phyloP scores from a whole-genome alignment of 1,139 yeast genomes.

The Yamadazyma jaroonii region DNA sequence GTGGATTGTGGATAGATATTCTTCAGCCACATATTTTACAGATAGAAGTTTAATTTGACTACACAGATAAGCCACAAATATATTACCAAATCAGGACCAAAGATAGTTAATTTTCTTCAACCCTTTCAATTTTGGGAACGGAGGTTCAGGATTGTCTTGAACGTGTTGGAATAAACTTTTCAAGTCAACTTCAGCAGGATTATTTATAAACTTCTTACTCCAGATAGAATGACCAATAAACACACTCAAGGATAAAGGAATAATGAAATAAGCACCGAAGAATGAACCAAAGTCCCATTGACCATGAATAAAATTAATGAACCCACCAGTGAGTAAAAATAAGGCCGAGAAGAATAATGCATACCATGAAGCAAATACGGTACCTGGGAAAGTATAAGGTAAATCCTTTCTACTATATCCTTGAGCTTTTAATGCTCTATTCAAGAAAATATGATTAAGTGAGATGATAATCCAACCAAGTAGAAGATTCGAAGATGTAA shows the following conservation, averaged over 20 bases:
- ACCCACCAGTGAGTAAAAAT: constrained; percentile 40
- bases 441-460: constrained; percentile 24
- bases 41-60: too few species aligned
- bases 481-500: constrained; percentile 37
- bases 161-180: constrained; percentile 31
- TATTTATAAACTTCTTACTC: constrained; percentile 20
- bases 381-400: constrained; percentile 25
- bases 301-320: constrained; percentile 33
- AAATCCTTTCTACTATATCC: constrained; percentile 28
- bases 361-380: constrained; percentile 31
- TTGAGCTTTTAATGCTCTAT: constrained; percentile 29
- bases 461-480: constrained; percentile 41
- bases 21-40: too few species aligned
- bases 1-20: too few species aligned
- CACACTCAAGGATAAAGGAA: constrained; percentile 28
- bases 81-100: not conserved
- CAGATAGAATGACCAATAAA: constrained; percentile 27
- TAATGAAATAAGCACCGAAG: constrained; percentile 34
- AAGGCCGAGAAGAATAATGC: constrained; percentile 30
- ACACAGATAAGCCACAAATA: too few species aligned
- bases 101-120: not conserved
- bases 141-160: constrained; percentile 37
- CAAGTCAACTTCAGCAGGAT: constrained; percentile 32
- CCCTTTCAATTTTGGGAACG: constrained; percentile 21
- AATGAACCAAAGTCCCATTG: constrained; percentile 30